Conservation (phyloP, 2,329 filamentous ascomycete species). For the Pseudogymnoascus sp. region DNA sequence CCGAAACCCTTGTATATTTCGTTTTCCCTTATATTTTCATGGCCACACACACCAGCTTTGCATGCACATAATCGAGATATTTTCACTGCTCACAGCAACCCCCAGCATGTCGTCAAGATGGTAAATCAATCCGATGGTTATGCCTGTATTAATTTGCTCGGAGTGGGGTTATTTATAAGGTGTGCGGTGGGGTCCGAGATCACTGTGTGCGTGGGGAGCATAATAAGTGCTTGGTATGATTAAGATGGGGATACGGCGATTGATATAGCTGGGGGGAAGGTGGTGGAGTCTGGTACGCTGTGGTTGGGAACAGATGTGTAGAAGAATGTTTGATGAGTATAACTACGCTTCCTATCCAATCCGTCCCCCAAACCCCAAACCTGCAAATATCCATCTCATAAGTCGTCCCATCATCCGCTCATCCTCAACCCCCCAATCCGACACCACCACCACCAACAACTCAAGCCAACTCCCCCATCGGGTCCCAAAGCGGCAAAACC, state of each 20-base stretch:
- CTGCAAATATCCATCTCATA: not conserved
- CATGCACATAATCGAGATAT: not conserved
- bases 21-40: not conserved
- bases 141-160: not conserved
- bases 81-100: not conserved
- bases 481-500: slow-evolving; percentile 70
- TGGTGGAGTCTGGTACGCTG: not conserved
- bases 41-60: not conserved
- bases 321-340: not conserved
- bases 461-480: slow-evolving; percentile 65
- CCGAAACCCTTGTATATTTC: too few relatives aligned
- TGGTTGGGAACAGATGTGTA: not conserved
- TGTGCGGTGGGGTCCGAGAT: too few relatives aligned
- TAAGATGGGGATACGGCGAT: not conserved
- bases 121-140: too few relatives aligned
- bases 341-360: not conserved
- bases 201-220: too few relatives aligned
- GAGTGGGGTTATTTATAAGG: not conserved
- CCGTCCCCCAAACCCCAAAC: not conserved
- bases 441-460: not conserved
- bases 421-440: not conserved
- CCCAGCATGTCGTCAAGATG: too few relatives aligned
- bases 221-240: too few relatives aligned
- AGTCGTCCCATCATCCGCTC: not conserved
- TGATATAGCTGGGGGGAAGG: not conserved